phyloP scores from a whole-genome alignment of 306 rosid genomes.

The Pterocarpus santalinus region DNA sequence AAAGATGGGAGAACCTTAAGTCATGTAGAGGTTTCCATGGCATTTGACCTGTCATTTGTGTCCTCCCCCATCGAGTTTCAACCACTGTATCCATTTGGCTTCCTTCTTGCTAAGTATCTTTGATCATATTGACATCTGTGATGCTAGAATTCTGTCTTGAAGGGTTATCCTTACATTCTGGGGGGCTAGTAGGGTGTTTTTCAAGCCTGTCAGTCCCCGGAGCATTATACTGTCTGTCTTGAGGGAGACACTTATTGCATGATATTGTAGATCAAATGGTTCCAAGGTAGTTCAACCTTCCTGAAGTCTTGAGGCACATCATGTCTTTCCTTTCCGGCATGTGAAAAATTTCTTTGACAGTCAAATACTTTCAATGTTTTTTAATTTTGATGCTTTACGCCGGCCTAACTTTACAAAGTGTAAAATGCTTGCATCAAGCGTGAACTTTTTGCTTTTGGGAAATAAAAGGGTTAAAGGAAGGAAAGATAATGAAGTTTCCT shows the following conservation, averaged over 20 bases:
- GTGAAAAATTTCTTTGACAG: slow-evolving; percentile 37
- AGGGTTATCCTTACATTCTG: too few relatives aligned
- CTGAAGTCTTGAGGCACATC: slow-evolving; percentile 76
- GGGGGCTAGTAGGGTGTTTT: too few relatives aligned
- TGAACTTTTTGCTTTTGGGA: background rate
- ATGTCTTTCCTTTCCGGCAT: slow-evolving; percentile 84
- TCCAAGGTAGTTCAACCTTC: slow-evolving; percentile 73
- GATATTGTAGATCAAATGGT: slow-evolving; percentile 76
- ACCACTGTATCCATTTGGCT: too few relatives aligned
- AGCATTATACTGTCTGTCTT: too few relatives aligned
- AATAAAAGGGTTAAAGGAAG: background rate
- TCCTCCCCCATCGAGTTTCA: too few relatives aligned
- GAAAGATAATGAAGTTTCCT: slow-evolving; percentile 18
- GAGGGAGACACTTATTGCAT: slow-evolving; percentile 76
- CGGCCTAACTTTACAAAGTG: background rate
- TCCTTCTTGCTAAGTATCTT: too few relatives aligned
- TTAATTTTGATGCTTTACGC: slow-evolving; percentile 10
- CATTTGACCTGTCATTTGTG: too few relatives aligned
- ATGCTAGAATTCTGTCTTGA: too few relatives aligned
- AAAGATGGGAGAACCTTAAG: too few relatives aligned
- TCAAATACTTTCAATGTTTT: slow-evolving; percentile 1
- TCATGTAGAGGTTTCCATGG: too few relatives aligned
- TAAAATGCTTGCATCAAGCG: slow-evolving; percentile 31
- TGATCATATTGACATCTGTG: too few relatives aligned
- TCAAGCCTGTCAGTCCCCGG: too few relatives aligned